A percentile compares a stretch with the other conserved stretches of the same genome.
phyloP scores from a whole-genome alignment of 1,284 basidiomycete species.

The Austroboletus novae-zelandiae region DNA sequence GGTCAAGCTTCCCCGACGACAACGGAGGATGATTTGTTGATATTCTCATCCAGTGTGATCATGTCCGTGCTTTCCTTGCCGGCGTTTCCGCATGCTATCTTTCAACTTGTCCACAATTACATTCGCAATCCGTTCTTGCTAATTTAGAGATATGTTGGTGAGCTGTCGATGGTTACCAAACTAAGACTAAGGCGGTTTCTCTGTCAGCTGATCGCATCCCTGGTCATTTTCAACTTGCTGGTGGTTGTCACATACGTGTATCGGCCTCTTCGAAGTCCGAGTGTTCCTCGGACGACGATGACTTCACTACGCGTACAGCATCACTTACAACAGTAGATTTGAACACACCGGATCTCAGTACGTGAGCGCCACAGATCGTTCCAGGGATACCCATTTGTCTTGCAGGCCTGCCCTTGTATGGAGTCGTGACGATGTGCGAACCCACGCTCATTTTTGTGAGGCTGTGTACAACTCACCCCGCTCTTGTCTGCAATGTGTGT shows the following conservation, averaged over 20 bases:
- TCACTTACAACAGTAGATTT: slow-evolving; percentile 3
- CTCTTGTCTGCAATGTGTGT: no score
- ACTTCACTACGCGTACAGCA: slow-evolving; percentile 1
- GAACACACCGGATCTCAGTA: not conserved
- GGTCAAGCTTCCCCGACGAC: slow-evolving; percentile 13
- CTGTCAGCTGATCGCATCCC: not conserved
- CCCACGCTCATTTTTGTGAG: no score
- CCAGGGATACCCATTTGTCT: not conserved
- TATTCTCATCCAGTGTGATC: slow-evolving; percentile 11
- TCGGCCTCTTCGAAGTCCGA: slow-evolving; percentile 1
- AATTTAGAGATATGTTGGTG: slow-evolving; percentile 7
- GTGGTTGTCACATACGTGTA: slow-evolving; percentile 10
- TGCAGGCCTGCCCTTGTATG: not conserved
- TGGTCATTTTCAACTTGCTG: slow-evolving; percentile 15
- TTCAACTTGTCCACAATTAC: not conserved
- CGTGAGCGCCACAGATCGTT: not conserved
- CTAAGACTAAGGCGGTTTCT: not conserved
- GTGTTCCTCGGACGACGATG: slow-evolving; percentile 1
- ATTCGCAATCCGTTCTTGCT: not conserved
- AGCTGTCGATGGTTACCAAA: not conserved
- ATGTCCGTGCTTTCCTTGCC: slow-evolving; percentile 8
- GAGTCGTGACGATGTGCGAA: not conserved
- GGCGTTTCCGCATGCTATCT: slow-evolving; percentile 3
- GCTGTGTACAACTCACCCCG: no score
- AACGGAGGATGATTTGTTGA: slow-evolving; percentile 16